phyloP scores from a whole-genome alignment of 129 eudicot species.

The Cynara cardunculus region DNA sequence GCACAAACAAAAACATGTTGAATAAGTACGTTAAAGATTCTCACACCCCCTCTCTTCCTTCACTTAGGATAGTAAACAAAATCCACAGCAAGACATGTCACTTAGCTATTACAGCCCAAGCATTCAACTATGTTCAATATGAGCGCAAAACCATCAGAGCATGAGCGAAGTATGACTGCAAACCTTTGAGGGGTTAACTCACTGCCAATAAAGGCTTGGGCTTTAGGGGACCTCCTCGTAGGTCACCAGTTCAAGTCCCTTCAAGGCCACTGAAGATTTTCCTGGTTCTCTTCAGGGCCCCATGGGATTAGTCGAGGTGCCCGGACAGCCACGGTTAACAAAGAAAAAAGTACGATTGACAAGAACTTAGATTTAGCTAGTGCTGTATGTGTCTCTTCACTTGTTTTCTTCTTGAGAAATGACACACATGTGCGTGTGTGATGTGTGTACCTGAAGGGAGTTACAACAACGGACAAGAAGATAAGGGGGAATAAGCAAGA shows the following conservation, averaged over 20 bases:
- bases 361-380: neutral
- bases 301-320: neutral
- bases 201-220: neutral
- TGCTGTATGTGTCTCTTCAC: neutral
- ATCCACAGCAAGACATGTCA: neutral
- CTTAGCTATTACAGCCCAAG: neutral
- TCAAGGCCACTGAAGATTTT: neutral
- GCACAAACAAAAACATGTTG: slow-evolving; percentile 12
- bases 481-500: neutral
- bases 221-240: neutral
- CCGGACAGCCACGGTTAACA: neutral
- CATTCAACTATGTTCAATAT: neutral
- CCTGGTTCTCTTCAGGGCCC: too few relatives aligned
- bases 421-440: neutral
- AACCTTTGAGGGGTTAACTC: neutral
- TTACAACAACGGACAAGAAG: neutral
- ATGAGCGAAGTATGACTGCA: neutral
- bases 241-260: neutral
- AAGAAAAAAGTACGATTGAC: too few relatives aligned
- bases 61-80: neutral
- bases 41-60: neutral
- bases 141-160: neutral
- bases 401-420: neutral
- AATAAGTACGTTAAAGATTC: neutral
- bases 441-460: neutral